A percentile compares a stretch with the other conserved stretches of the same genome.
Evolutionary conservation across 2,329 filamentous ascomycete species (phyloP).

Genomic region (Pseudonectria buxi): DNA sequence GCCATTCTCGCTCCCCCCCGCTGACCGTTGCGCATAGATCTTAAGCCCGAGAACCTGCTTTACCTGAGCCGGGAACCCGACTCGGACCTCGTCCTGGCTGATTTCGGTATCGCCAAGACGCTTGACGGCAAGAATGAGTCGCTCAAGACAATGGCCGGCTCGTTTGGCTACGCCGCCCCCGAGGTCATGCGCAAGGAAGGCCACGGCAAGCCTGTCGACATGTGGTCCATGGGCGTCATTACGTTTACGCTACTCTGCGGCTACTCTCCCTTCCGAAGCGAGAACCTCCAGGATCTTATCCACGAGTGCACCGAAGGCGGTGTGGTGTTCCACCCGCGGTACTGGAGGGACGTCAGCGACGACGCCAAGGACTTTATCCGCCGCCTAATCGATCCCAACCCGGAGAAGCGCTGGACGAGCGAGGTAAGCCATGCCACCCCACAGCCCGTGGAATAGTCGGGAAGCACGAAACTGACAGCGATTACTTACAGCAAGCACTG

Average conservation of each 20-base stretch:
- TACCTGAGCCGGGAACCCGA: slow-evolving; percentile 73
- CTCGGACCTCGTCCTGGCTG: slow-evolving; percentile 86
- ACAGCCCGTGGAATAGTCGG: slow-evolving; percentile 1
- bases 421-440: no score
- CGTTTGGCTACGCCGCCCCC: slow-evolving; percentile 94
- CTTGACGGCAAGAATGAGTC: slow-evolving; percentile 85
- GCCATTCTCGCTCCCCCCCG: not conserved
- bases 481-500: slow-evolving; percentile 58
- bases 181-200: slow-evolving; percentile 98
- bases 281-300: slow-evolving; percentile 87
- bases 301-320: slow-evolving; percentile 81
- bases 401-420: slow-evolving; percentile 70
- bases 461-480: slow-evolving; percentile 1
- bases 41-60: slow-evolving; percentile 96
- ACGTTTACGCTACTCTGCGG: slow-evolving; percentile 97
- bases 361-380: slow-evolving; percentile 95
- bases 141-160: slow-evolving; percentile 96
- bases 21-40: slow-evolving; percentile 49
- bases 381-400: slow-evolving; percentile 69
- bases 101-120: slow-evolving; percentile 99
- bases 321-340: slow-evolving; percentile 93
- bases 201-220: slow-evolving; percentile 96
- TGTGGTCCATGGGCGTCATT: slow-evolving; percentile 99
- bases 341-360: slow-evolving; percentile 95
- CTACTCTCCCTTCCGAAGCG: slow-evolving; percentile 95